Evolutionary conservation across 2,329 filamentous ascomycete genomes (phyloP).

Genomic region (Pseudogymnoascus pannorum): DNA sequence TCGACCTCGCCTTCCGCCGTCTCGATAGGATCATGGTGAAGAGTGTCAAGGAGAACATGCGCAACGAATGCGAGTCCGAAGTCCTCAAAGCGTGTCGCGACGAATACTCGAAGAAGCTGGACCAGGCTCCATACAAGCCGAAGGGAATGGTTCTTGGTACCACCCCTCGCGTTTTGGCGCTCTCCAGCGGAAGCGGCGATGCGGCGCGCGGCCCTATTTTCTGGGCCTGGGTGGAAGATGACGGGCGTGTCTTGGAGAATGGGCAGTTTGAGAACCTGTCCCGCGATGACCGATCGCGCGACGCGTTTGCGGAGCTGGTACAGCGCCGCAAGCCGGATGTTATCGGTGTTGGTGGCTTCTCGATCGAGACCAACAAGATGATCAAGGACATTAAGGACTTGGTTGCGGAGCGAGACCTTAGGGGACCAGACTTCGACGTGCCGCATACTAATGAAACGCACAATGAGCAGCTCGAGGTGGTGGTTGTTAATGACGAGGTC

Average conservation of each 20-base stretch:
- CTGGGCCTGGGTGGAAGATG: slow-evolving; percentile 91
- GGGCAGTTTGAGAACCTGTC: slow-evolving; percentile 78
- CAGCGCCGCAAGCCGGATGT: slow-evolving; percentile 80
- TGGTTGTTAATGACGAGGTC: slow-evolving; percentile 93
- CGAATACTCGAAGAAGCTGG: slow-evolving; percentile 80
- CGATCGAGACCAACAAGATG: slow-evolving; percentile 76
- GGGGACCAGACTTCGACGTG: slow-evolving; percentile 76
- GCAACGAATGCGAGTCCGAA: slow-evolving; percentile 88
- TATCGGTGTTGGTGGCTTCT: slow-evolving; percentile 81
- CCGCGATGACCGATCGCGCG: slow-evolving; percentile 58
- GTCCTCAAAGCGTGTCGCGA: slow-evolving; percentile 83
- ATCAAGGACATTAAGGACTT: slow-evolving; percentile 74
- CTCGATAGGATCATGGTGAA: slow-evolving; percentile 79
- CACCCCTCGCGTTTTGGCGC: slow-evolving; percentile 73
- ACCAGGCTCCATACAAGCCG: slow-evolving; percentile 93
- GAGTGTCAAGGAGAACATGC: slow-evolving; percentile 88
- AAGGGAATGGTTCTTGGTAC: slow-evolving; percentile 88
- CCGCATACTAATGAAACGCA: slow-evolving; percentile 66
- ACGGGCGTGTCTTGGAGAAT: slow-evolving; percentile 80
- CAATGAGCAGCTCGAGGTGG: slow-evolving; percentile 74
- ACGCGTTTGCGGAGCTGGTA: slow-evolving; percentile 71
- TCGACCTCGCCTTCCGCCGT: slow-evolving; percentile 74
- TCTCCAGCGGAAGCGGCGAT: slow-evolving; percentile 79
- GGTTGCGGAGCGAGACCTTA: slow-evolving; percentile 68
- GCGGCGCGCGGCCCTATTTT: slow-evolving; percentile 62